Evolutionary conservation across 345 rosid species (phyloP).

Genomic region (Salix suchowensis): DNA sequence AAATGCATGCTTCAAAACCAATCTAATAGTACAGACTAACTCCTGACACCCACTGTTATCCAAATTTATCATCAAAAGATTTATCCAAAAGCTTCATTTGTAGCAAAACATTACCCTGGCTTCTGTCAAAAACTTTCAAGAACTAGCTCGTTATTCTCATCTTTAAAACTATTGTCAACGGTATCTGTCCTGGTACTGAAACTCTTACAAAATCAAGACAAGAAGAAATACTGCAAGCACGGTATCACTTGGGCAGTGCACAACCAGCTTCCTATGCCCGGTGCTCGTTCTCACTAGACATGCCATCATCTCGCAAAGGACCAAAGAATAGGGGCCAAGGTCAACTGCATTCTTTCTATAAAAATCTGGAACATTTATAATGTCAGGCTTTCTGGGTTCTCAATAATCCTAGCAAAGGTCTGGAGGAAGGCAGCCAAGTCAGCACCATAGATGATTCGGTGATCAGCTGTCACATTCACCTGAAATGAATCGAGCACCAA

Average conservation of each 20-base stretch:
- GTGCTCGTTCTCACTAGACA: slow-evolving; percentile 9
- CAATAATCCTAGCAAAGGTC: slow-evolving; percentile 84
- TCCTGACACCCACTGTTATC: background rate
- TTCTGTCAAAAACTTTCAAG: slow-evolving; percentile 7
- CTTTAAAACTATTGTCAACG: slow-evolving; percentile 1
- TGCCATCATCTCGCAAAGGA: background rate
- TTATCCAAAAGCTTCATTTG: background rate
- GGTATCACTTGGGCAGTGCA: background rate
- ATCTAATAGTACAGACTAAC: background rate
- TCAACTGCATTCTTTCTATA: slow-evolving; percentile 5
- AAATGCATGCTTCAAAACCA: background rate
- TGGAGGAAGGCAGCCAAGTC: slow-evolving; percentile 90
- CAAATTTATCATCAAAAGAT: background rate
- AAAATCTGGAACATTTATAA: slow-evolving; percentile 35
- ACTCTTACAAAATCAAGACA: slow-evolving; percentile 8
- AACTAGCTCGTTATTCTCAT: slow-evolving; percentile 17
- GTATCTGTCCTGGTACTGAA: slow-evolving; percentile 1
- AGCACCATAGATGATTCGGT: slow-evolving; percentile 85
- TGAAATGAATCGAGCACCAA: slow-evolving; percentile 26
- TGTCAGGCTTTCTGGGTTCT: slow-evolving; percentile 80
- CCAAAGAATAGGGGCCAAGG: slow-evolving; percentile 1
- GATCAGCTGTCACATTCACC: slow-evolving; percentile 98
- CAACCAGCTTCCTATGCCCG: slow-evolving; percentile 16
- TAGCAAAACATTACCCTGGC: background rate
- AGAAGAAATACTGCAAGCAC: slow-evolving; percentile 17